These are phyloP conservation scores for Pistacia integerrima DNA, from an alignment of 345 rosid genomes.

Conservation along the genomic window DNA sequence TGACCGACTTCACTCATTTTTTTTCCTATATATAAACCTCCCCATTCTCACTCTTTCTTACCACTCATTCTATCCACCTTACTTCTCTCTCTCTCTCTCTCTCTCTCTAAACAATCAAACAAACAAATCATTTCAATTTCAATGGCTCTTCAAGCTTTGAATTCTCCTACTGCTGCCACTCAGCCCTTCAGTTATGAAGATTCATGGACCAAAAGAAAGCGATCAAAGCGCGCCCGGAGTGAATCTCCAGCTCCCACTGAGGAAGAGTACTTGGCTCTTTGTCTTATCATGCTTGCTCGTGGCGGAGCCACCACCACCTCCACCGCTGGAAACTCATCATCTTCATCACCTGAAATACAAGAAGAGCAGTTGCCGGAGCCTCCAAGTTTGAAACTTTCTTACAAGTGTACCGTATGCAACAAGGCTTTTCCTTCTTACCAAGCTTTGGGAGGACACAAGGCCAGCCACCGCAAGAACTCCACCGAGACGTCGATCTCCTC, in stretches of 20 bases:
- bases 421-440: constrained; percentile 87
- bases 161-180: constrained; percentile 37
- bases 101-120: neutral
- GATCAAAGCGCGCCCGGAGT: constrained; percentile 57
- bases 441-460: constrained; percentile 96
- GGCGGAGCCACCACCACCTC: constrained; percentile 34
- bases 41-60: neutral
- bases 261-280: constrained; percentile 77
- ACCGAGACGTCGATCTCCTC: constrained; percentile 12
- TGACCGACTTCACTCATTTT: constrained; percentile 62
- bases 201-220: constrained; percentile 66
- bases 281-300: constrained; percentile 80
- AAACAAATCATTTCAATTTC: neutral
- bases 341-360: neutral
- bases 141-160: constrained; percentile 81
- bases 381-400: constrained; percentile 34
- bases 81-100: constrained; percentile 3
- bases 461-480: constrained; percentile 81
- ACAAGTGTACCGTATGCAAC: constrained; percentile 79
- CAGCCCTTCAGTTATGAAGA: constrained; percentile 36
- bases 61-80: neutral
- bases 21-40: constrained; percentile 4
- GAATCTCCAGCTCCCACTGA: constrained; percentile 43
- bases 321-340: constrained; percentile 19
- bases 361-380: constrained; percentile 19